Percentiles rank a stretch among this genome's conserved stretches.
Conservation (phyloP, 306 rosid genomes). For the Sicyos baderoa region DNA sequence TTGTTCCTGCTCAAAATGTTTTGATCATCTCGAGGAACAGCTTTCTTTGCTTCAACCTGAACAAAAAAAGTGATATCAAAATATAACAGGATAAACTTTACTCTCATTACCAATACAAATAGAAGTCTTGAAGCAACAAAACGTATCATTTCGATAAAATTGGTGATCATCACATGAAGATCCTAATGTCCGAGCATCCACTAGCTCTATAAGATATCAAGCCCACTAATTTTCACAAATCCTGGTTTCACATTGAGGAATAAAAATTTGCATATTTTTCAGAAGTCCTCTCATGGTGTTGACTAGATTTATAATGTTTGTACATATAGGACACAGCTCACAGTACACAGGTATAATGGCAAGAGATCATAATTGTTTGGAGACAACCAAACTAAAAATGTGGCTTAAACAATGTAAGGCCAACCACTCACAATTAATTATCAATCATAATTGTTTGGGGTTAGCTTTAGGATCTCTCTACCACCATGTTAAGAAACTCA, state of each 20-base stretch:
- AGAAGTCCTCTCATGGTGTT: background rate
- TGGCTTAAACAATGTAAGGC: background rate
- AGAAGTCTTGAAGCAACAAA: background rate
- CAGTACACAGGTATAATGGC: background rate
- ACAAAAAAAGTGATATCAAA: conserved; percentile 1
- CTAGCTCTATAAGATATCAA: no score
- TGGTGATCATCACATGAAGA: background rate
- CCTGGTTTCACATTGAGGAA: no score
- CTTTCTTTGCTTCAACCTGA: conserved; percentile 98
- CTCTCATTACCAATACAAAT: background rate
- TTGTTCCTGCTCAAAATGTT: conserved; percentile 56
- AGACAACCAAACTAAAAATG: background rate
- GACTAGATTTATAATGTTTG: background rate
- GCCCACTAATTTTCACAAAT: no score
- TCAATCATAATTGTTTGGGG: background rate
- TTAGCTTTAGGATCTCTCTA: background rate
- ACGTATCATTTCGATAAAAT: background rate
- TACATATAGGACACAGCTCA: background rate
- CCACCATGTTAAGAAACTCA: background rate
- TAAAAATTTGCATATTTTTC: background rate
- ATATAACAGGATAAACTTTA: background rate
- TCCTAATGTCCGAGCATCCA: background rate
- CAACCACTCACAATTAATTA: background rate
- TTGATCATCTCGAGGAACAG: conserved; percentile 96
- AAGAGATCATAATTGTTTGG: background rate